Conservation (phyloP, 2,329 filamentous ascomycete genomes). For the Eurotiales sp. region DNA sequence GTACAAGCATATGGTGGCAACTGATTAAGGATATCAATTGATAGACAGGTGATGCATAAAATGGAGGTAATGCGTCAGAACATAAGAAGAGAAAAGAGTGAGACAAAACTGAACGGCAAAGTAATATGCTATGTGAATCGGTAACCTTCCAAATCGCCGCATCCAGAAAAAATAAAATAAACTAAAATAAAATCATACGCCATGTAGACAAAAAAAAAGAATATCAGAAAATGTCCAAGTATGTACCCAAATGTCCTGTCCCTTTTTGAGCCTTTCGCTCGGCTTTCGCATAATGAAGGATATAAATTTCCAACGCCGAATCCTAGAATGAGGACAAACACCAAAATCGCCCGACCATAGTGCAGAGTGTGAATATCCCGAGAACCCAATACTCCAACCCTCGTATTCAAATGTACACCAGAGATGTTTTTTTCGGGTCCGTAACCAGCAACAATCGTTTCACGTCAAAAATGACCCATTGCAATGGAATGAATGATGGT, state of each 20-base stretch:
- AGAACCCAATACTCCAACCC: background rate
- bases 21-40: background rate
- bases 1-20: too few relatives aligned
- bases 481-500: background rate
- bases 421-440: background rate
- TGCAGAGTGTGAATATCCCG: background rate
- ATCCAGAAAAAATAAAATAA: background rate
- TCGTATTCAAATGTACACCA: background rate
- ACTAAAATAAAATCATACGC: too few relatives aligned
- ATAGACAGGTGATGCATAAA: too few relatives aligned
- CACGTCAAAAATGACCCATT: constrained; percentile 2
- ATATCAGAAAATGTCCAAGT: background rate
- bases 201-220: background rate
- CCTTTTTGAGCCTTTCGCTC: background rate
- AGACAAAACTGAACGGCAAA: background rate
- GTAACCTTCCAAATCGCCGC: background rate
- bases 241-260: constrained; percentile 1
- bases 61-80: background rate
- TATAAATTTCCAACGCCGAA: background rate
- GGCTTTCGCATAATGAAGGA: background rate
- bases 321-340: background rate
- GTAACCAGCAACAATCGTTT: constrained; percentile 2
- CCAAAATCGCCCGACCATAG: background rate
- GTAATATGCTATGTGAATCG: background rate
- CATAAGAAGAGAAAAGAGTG: background rate